These are phyloP conservation scores for Trichoderma sp. DNA, from an alignment of 2,329 filamentous ascomycete genomes.

Conservation along the genomic window DNA sequence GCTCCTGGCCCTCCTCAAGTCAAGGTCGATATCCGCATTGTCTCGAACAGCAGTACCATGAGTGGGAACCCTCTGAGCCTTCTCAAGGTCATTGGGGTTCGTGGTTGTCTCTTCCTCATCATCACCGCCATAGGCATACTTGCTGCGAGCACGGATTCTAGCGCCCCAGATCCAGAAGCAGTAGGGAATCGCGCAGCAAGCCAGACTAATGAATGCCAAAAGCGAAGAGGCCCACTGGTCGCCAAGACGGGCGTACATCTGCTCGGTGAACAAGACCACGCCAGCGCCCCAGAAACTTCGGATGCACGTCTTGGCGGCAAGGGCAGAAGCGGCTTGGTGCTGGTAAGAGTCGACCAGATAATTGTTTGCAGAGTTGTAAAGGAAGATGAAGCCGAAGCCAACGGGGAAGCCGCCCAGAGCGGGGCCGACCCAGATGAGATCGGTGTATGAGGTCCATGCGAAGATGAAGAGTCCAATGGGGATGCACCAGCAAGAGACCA, in stretches of 20 bases:
- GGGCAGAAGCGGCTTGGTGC: slow-evolving; percentile 73
- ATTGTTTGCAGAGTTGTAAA: slow-evolving; percentile 77
- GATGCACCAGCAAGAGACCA: slow-evolving; percentile 70
- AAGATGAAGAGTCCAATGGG: slow-evolving; percentile 58
- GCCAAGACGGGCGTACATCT: slow-evolving; percentile 72
- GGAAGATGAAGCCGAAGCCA: slow-evolving; percentile 78
- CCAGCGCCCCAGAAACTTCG: slow-evolving; percentile 76
- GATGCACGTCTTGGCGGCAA: slow-evolving; percentile 78
- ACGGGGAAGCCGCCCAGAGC: slow-evolving; percentile 67
- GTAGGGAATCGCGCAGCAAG: slow-evolving; percentile 79
- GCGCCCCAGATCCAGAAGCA: slow-evolving; percentile 77
- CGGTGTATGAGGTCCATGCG: slow-evolving; percentile 61
- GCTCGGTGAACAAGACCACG: slow-evolving; percentile 73
- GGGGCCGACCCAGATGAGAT: slow-evolving; percentile 68
- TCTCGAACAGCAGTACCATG: slow-evolving; percentile 30
- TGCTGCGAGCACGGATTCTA: slow-evolving; percentile 63
- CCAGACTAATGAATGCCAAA: slow-evolving; percentile 69
- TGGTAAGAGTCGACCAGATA: slow-evolving; percentile 64
- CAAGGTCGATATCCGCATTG: slow-evolving; percentile 35
- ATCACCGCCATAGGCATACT: slow-evolving; percentile 68
- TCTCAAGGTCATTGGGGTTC: slow-evolving; percentile 37
- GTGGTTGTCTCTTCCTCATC: slow-evolving; percentile 29
- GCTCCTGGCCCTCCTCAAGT: slow-evolving; percentile 42
- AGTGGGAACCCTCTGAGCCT: slow-evolving; percentile 29
- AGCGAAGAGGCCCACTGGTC: slow-evolving; percentile 74